Evolutionary conservation across 352 stramenopile genomes (phyloP), one percentile per base, ranked within the genome.

Genomic region (Plasmopara viticola): DNA sequence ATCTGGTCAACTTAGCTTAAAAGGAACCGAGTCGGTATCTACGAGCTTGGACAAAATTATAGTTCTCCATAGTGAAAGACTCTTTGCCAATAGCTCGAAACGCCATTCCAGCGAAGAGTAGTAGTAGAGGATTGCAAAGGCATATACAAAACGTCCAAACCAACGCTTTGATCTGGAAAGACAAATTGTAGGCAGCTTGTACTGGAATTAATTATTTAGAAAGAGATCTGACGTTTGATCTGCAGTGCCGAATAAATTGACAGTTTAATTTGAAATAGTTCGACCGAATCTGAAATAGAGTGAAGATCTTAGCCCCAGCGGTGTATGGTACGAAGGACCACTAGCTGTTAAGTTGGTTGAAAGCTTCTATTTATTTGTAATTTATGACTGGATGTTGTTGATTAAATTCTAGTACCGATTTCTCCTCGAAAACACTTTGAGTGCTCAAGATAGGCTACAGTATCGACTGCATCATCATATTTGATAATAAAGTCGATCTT

Each of bases 121-220:
- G 31, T 35, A 8, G 31, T 35, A 35, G 4, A 35, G 10, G 31
- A 1, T 35, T 17, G 37, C 7, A 59, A 39, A 9, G 35, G 38
- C 2, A 57, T 39, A 15, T 53, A 59, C 1, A 59, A 35, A 43
- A 53, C 53, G 28, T 59, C 30, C 4, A 59, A 18, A 8, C 52
- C 44, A 12, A 28, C 5, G 0, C 38, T 38, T 49, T 53, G 45
- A 12, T 37, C 28, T 31, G 39, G 13, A 31, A 59, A 44, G 0
- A 30, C 44, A 0, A 2, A 25, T 53, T 38, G 39, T 45, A 34
- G 1, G 37, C 37, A 9, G 9, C 15, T 48, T 50, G n/a, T 10
- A 28, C 52, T 0, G 52, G 37, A 14, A 48, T 10, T 38, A 59
- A 53, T 37, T 28, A 59, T 17, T 53, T 59, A 18, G 35, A 37